Base-by-base conservation (phyloP, 345 rosid species). In the Isatis tinctoria region DNA sequence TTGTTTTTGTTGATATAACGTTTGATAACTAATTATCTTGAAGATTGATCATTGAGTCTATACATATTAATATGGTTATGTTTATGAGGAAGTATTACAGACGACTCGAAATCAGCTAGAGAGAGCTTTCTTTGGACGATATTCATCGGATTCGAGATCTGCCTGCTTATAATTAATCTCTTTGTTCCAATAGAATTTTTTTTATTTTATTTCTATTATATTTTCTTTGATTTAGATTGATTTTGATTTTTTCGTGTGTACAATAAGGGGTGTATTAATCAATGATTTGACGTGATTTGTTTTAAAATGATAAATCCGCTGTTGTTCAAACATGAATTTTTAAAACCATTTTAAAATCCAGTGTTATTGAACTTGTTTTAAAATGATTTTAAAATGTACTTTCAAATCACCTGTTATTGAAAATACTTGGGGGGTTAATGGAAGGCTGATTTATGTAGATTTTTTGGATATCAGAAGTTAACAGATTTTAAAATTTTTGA, bases 121-220 rank as follows among this genome's bases (percentile, higher is more conserved):
- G 73, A 82, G 98, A 90, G 74, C 81, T 92, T 62, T 82, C 88
- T 22, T 78, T 92, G 82, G 96, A 90, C 60, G 97, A 92, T 80
- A 63, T 92, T 61, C 87, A 84, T 80, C 78, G 83, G 60, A 82
- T 92, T 74, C 88, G 79, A 73, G 97, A 92, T 79, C 84, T 95
- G 18, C 99, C 98, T 6, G 98, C 97, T 35, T 87, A 88, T 78
- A 90, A n/a, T n/a, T n/a, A n/a, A 90, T 75, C 85, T 92, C 36
- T n/a, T 78, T 95, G 87, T 86, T 87, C 75, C 83, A 54, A 49
- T 89, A 87, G 85, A 52, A 1, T n/a, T n/a, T n/a, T 51, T 51
- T 24, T 48, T 35, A 8, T 6, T 32, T n/a, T 12, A 36, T 51
- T 5, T 10, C 48, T 12, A 36, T 51, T 5, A 8, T 10, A 1